phyloP scores from a whole-genome alignment of 2,329 filamentous ascomycete genomes.

The Eutypella sp. region DNA sequence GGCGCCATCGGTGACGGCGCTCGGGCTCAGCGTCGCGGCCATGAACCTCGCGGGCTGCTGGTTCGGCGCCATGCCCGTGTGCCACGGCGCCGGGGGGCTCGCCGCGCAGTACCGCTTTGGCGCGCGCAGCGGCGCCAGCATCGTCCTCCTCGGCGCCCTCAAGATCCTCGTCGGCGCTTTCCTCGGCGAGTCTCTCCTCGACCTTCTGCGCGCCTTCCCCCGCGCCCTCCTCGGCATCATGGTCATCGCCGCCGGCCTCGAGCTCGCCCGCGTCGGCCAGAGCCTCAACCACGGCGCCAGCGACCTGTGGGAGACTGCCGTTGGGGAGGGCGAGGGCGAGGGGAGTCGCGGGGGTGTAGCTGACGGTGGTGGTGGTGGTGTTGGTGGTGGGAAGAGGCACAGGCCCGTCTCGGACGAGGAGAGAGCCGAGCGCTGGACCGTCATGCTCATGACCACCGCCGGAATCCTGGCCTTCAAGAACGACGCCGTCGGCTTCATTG shows the following conservation, averaged over 20 bases:
- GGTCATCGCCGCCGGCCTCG: slow-evolving; percentile 83
- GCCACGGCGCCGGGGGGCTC: slow-evolving; percentile 85
- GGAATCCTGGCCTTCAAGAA: slow-evolving; percentile 82
- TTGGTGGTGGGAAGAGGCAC: no score
- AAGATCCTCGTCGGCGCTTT: slow-evolving; percentile 74
- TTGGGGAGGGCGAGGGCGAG: slow-evolving; percentile 31
- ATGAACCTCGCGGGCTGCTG: slow-evolving; percentile 86
- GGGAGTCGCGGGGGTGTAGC: no score
- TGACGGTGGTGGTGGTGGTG: no score
- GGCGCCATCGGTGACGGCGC: slow-evolving; percentile 64
- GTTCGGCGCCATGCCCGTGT: slow-evolving; percentile 94
- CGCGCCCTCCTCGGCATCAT: slow-evolving; percentile 75
- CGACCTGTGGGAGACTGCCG: slow-evolving; percentile 54
- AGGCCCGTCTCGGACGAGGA: slow-evolving; percentile 61
- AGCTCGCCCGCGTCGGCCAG: slow-evolving; percentile 80
- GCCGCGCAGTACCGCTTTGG: slow-evolving; percentile 91
- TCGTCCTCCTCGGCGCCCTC: slow-evolving; percentile 70
- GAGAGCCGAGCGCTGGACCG: slow-evolving; percentile 71
- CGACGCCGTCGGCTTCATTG: slow-evolving; percentile 80
- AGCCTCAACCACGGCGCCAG: slow-evolving; percentile 69
- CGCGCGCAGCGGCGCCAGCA: slow-evolving; percentile 77
- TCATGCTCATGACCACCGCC: slow-evolving; percentile 86
- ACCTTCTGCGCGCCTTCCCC: slow-evolving; percentile 68
- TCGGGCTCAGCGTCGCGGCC: slow-evolving; percentile 74
- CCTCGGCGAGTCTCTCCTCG: slow-evolving; percentile 69